Evolutionary conservation across 1,284 basidiomycete species (phyloP).

Genomic region (Rhodotorula sp.): DNA sequence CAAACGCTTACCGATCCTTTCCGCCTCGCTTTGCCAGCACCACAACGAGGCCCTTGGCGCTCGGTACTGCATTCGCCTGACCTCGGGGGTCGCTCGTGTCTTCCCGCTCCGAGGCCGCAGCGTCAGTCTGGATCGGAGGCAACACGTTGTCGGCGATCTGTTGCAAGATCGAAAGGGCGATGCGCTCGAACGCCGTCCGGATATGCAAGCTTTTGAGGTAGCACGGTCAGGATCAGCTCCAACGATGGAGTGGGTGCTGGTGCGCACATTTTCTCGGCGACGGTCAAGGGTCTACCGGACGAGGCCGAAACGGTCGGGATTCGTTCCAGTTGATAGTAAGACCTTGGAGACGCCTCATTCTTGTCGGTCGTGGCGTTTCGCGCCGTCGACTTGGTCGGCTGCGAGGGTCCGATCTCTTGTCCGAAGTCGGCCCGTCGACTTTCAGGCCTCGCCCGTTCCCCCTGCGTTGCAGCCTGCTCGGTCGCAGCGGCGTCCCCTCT

Average conservation of each 20-base stretch:
- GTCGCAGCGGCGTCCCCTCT: too few relatives aligned
- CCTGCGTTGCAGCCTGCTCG: too few relatives aligned
- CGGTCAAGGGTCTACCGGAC: neutral
- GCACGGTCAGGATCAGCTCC: too few relatives aligned
- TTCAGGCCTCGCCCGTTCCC: too few relatives aligned
- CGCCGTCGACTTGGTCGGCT: too few relatives aligned
- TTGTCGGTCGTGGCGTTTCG: neutral
- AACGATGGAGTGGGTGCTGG: too few relatives aligned
- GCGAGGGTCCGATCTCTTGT: too few relatives aligned
- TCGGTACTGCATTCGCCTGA: neutral
- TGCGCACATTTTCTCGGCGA: slow-evolving; percentile 13
- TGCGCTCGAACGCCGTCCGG: slow-evolving; percentile 18
- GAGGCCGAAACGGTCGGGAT: slow-evolving; percentile 1
- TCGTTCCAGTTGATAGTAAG: slow-evolving; percentile 17
- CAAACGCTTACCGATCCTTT: neutral
- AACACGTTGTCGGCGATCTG: slow-evolving; percentile 16
- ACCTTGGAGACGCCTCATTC: neutral
- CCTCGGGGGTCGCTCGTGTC: neutral
- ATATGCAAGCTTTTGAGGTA: neutral
- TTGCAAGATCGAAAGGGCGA: slow-evolving; percentile 23
- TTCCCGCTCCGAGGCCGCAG: neutral
- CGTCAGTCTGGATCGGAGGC: neutral
- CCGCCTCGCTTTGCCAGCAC: slow-evolving; percentile 14
- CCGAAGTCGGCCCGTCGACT: too few relatives aligned
- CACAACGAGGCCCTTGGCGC: neutral